Conservation (phyloP, 495 filamentous ascomycete genomes). For the Glonium stellatum region DNA sequence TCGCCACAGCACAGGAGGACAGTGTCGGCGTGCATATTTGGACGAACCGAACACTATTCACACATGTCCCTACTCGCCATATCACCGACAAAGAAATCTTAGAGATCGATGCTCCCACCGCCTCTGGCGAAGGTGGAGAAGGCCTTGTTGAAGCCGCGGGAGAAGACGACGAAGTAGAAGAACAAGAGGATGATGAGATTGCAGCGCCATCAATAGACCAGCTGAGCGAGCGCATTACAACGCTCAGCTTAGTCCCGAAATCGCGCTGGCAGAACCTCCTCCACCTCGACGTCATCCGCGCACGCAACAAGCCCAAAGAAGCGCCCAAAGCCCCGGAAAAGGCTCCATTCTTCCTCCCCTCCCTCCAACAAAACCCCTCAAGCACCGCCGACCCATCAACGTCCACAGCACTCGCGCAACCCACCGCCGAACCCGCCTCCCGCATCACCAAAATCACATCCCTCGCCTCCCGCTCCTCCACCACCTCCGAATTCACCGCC, state of each 20-base stretch:
- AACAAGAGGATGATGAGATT: slow-evolving; percentile 37
- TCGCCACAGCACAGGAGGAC: slow-evolving; percentile 80
- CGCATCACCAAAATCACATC: slow-evolving; percentile 18
- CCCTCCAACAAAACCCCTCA: slow-evolving; percentile 39
- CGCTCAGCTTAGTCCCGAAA: slow-evolving; percentile 80
- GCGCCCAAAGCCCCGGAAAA: slow-evolving; percentile 87
- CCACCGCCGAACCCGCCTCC: slow-evolving; percentile 5
- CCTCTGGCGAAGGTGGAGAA: slow-evolving; percentile 76
- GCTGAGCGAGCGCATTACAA: slow-evolving; percentile 71
- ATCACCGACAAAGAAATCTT: slow-evolving; percentile 68
- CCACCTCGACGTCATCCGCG: slow-evolving; percentile 81
- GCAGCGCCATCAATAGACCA: slow-evolving; percentile 57
- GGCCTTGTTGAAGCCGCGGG: slow-evolving; percentile 52
- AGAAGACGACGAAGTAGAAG: slow-evolving; percentile 32
- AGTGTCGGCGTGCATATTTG: slow-evolving; percentile 85
- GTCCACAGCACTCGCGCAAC: slow-evolving; percentile 1
- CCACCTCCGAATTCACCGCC: slow-evolving; percentile 46
- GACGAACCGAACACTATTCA: slow-evolving; percentile 85
- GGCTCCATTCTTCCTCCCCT: slow-evolving; percentile 91
- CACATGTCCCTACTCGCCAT: slow-evolving; percentile 72
- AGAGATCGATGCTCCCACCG: slow-evolving; percentile 52
- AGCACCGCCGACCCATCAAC: slow-evolving; percentile 6
- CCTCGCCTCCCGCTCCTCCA: slow-evolving; percentile 36
- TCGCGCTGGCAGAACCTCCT: slow-evolving; percentile 89
- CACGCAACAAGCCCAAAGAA: slow-evolving; percentile 91